Conservation (phyloP, 2,329 filamentous ascomycete species). For the Xylaria sp. region DNA sequence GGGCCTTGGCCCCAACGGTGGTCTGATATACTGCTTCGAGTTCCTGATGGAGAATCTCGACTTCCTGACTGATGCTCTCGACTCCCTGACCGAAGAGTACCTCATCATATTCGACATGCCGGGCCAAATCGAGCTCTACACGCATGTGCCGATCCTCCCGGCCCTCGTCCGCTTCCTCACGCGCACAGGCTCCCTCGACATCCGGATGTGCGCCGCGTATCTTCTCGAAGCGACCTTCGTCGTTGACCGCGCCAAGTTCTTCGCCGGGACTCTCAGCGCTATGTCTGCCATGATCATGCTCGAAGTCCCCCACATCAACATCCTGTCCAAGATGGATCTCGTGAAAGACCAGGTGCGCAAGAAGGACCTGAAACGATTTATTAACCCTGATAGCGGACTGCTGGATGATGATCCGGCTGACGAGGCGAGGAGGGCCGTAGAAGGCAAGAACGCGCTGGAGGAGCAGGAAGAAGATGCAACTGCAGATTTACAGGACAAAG, state of each 20-base stretch:
- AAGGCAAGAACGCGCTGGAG: slow-evolving; percentile 25
- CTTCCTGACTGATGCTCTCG: slow-evolving; percentile 70
- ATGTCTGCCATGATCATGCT: slow-evolving; percentile 99
- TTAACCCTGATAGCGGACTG: slow-evolving; percentile 82
- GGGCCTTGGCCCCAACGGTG: slow-evolving; percentile 70
- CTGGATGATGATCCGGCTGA: slow-evolving; percentile 79
- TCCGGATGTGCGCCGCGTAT: slow-evolving; percentile 91
- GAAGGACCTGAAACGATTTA: slow-evolving; percentile 86
- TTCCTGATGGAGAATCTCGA: slow-evolving; percentile 80
- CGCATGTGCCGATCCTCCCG: slow-evolving; percentile 91
- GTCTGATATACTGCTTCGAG: slow-evolving; percentile 77
- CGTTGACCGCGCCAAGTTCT: slow-evolving; percentile 95
- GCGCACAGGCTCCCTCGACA: slow-evolving; percentile 78
- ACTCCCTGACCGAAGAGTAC: slow-evolving; percentile 88
- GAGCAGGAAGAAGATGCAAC: slow-evolving; percentile 54
- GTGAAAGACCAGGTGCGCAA: slow-evolving; percentile 88
- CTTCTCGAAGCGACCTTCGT: slow-evolving; percentile 95
- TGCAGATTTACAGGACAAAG: slow-evolving; percentile 67
- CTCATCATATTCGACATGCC: slow-evolving; percentile 99
- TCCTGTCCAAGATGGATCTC: slow-evolving; percentile 97
- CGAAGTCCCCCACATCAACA: slow-evolving; percentile 94
- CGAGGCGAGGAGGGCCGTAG: slow-evolving; percentile 47
- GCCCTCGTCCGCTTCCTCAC: slow-evolving; percentile 82
- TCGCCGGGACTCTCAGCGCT: slow-evolving; percentile 90
- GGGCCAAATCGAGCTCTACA: slow-evolving; percentile 98